Conservation (phyloP, 2,329 filamentous ascomycete genomes). For the Fusarium heterosporum region DNA sequence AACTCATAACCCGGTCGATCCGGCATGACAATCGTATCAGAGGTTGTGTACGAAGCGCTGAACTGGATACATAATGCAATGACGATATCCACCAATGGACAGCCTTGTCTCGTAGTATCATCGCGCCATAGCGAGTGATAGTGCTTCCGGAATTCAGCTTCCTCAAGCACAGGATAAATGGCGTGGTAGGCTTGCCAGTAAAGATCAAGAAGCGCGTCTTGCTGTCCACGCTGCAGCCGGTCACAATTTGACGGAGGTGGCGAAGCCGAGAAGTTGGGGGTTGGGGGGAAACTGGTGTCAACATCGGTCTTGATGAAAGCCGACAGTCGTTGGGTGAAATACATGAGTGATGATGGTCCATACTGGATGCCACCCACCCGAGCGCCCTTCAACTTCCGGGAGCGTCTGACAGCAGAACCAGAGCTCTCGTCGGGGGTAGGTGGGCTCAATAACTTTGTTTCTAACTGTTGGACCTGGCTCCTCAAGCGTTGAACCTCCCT, state of each 20-base stretch:
- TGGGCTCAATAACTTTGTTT: conserved; percentile 25
- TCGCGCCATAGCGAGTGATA: conserved; percentile 42
- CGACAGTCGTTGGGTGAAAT: conserved; percentile 41
- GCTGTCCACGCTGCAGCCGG: conserved; percentile 54
- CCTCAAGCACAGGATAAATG: conserved; percentile 52
- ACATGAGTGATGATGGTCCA: conserved; percentile 41
- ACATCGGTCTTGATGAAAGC: conserved; percentile 26
- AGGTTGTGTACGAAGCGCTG: conserved; percentile 47
- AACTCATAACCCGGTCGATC: conserved; percentile 55
- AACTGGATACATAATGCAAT: conserved; percentile 65
- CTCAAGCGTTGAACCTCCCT: conserved; percentile 45
- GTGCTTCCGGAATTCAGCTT: conserved; percentile 40
- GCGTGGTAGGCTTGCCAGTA: conserved; percentile 62
- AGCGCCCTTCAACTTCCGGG: conserved; percentile 26
- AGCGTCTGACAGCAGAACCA: background rate
- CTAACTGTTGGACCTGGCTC: conserved; percentile 38
- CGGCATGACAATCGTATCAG: conserved; percentile 47
- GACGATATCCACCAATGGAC: conserved; percentile 64
- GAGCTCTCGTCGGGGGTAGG: background rate
- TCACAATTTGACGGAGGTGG: background rate
- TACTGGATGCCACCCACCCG: conserved; percentile 25
- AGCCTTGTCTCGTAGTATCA: conserved; percentile 52
- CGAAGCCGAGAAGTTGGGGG: background rate
- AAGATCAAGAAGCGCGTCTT: conserved; percentile 60
- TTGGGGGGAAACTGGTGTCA: background rate